Evolutionary conservation across 2,329 filamentous ascomycete species (phyloP), one percentile per base, ranked within the genome.

Genomic region (Exserohilum turcica): DNA sequence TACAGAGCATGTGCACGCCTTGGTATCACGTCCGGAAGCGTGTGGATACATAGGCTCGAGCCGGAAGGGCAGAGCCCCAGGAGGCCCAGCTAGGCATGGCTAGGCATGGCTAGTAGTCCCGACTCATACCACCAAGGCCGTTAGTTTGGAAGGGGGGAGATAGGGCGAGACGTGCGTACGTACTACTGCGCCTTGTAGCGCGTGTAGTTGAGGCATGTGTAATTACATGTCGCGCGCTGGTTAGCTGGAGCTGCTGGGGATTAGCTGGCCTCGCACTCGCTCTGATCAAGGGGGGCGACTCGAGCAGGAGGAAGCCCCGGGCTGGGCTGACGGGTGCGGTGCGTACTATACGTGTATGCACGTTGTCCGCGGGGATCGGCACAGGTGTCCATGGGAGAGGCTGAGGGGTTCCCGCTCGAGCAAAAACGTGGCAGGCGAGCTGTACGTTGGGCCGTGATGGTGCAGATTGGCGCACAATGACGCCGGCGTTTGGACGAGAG

Each of bases 381-480:
- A 31, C 32, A 24, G 4, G 7, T 24, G 21, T 24, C 21, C 21
- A 24, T 5, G 21, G 4, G 7, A n/a, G 35, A 38, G 35, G 44
- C 15, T 31, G 27, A 24, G 21, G 21, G 46, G 52, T 42, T 54
- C 52, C 52, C 52, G 52, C 52, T 32, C 40, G 16, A 32, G 19
- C 3, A 35, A 49, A 32, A 54, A 54, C 52, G 52, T 54, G 52
- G 52, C 47, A 45, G 33, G 51, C 24, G 42, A 36, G 47, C 43
- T 42, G 47, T 37, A 42, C 36, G 42, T 24, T 16, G 59, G 37
- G 31, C 18, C 18, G 28, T 43, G 40, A 33, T 28, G 18, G 24
- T 19, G 13, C 13, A 18, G 8, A 28, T 28, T 45, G 44, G 33
- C 33, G 28, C 24, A 29, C 31, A 6, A 42, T 37, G 36, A 46